These are phyloP conservation scores for Meira miltonrushii DNA, from an alignment of 1,284 basidiomycete genomes.

Conservation along the genomic window DNA sequence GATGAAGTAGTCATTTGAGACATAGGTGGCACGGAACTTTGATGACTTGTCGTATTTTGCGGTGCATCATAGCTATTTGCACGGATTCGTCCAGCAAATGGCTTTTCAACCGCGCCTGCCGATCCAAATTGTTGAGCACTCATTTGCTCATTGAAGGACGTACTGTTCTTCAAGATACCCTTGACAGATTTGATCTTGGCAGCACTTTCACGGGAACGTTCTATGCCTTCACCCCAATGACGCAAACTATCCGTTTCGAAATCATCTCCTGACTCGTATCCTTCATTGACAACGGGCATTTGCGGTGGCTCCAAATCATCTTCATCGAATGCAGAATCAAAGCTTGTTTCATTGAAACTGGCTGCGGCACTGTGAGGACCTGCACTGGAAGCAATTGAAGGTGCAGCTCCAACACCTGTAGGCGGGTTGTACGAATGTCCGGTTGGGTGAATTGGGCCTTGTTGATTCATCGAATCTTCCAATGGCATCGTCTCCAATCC, in stretches of 20 bases:
- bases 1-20: constrained; percentile 39
- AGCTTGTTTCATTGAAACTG: constrained; percentile 54
- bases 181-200: constrained; percentile 65
- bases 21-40: constrained; percentile 25
- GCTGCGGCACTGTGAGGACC: neutral
- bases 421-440: neutral
- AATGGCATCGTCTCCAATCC: constrained; percentile 36
- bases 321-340: constrained; percentile 62
- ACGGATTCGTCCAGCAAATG: constrained; percentile 45
- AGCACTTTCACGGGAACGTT: constrained; percentile 65
- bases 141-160: constrained; percentile 27
- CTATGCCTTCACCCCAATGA: constrained; percentile 60
- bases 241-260: constrained; percentile 56
- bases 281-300: constrained; percentile 42
- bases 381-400: neutral
- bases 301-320: constrained; percentile 73
- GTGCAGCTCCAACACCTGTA: neutral
- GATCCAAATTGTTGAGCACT: neutral
- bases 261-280: constrained; percentile 55
- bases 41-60: constrained; percentile 19
- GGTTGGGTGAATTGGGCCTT: neutral
- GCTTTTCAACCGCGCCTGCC: constrained; percentile 22
- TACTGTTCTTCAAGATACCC: constrained; percentile 71
- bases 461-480: constrained; percentile 11
- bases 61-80: constrained; percentile 54